Conservation (phyloP, 2,329 filamentous ascomycete genomes). For the Botryotinia globosa region DNA sequence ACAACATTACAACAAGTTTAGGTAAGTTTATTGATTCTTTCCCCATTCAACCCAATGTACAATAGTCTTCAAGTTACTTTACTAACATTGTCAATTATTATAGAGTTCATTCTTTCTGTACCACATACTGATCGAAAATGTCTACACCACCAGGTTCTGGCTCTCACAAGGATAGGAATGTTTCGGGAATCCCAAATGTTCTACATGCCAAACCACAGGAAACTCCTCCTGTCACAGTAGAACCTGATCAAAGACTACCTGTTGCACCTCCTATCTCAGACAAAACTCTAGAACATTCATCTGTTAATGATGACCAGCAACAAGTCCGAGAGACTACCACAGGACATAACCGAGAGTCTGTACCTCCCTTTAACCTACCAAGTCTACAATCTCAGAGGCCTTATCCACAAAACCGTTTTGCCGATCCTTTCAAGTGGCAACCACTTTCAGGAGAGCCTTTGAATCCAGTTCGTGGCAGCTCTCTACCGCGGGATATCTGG, state of each 20-base stretch:
- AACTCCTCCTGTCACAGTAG: background rate
- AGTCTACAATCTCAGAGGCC: background rate
- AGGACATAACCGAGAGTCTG: background rate
- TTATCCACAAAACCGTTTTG: background rate
- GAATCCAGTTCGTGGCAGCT: background rate
- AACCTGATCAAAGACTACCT: background rate
- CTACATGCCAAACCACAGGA: background rate
- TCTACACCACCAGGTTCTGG: background rate
- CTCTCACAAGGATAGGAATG: background rate
- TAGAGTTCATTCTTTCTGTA: background rate
- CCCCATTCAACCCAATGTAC: fast-evolving
- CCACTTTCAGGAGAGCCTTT: background rate
- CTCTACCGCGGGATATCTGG: background rate
- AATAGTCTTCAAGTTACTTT: background rate
- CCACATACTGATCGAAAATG: background rate
- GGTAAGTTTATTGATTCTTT: background rate
- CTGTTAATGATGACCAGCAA: background rate
- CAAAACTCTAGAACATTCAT: background rate
- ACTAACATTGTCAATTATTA: background rate
- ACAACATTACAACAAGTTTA: background rate
- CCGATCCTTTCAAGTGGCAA: background rate
- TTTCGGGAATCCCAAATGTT: background rate
- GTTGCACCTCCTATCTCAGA: background rate
- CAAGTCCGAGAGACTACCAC: background rate
- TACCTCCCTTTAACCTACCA: background rate